phyloP scores from a whole-genome alignment of 164 flowering plant genomes.

The Cinnamomum chago region DNA sequence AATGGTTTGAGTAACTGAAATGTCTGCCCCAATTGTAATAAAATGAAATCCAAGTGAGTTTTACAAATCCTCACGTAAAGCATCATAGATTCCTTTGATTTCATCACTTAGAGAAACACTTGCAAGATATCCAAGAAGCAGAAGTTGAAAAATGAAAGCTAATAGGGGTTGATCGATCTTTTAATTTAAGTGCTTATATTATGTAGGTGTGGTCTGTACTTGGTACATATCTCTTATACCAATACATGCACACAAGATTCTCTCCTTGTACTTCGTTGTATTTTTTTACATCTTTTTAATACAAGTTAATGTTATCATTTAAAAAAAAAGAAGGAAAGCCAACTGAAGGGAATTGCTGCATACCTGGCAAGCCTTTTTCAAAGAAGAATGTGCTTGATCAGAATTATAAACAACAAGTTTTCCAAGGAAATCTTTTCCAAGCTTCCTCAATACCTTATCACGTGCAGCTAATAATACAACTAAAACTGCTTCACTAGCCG shows the following conservation, averaged over 20 bases:
- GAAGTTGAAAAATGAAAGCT: no score
- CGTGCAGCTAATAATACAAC: constrained; percentile 86
- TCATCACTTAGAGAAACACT: neutral
- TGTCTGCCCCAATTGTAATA: neutral
- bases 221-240: no score
- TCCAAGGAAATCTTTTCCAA: constrained; percentile 55
- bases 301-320: no score
- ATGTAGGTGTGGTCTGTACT: no score
- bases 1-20: neutral
- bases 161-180: no score
- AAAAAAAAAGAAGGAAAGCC: neutral
- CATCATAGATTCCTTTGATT: neutral
- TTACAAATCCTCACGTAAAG: neutral
- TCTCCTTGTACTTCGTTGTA: no score
- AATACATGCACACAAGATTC: no score
- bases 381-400: constrained; percentile 80
- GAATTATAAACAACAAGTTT: constrained; percentile 86
- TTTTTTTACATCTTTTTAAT: no score
- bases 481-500: constrained; percentile 92
- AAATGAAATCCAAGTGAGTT: neutral
- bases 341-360: neutral
- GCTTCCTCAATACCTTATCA: constrained; percentile 50
- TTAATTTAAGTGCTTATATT: no score
- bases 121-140: neutral
- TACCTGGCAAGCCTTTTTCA: constrained; percentile 92